Percentiles rank a stretch among this genome's conserved stretches.
Conservation (phyloP, 768 basidiomycete species). For the Holtermannia corniformis region DNA sequence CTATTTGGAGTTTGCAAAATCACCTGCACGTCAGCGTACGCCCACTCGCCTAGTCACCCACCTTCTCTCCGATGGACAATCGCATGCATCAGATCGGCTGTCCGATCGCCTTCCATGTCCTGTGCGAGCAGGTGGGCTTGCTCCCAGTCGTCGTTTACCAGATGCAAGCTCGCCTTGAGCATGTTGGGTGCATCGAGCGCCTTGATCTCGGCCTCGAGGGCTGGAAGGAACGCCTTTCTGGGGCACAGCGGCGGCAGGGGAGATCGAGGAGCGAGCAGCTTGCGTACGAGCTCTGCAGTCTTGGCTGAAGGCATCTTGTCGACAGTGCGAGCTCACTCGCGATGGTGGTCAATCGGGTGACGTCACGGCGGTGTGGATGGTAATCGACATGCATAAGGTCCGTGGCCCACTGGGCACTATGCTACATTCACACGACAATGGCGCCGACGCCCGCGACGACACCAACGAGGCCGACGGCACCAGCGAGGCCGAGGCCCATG, state of each 20-base stretch:
- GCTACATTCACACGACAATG: neutral
- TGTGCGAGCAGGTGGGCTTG: slow-evolving; percentile 32
- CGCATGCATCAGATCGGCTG: slow-evolving; percentile 36
- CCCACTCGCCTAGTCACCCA: slow-evolving; percentile 4
- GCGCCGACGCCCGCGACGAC: neutral
- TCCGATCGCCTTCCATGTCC: slow-evolving; percentile 35
- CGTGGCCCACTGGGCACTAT: too few species aligned
- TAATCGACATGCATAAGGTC: too few species aligned
- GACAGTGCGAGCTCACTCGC: too few species aligned
- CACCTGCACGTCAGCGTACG: slow-evolving; percentile 11
- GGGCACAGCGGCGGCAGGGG: neutral
- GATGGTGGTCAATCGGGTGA: too few species aligned
- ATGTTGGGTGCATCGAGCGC: neutral
- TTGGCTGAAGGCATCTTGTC: neutral
- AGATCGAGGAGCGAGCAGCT: neutral
- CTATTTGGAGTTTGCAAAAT: slow-evolving; percentile 41
- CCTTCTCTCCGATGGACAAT: slow-evolving; percentile 36
- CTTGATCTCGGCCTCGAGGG: neutral
- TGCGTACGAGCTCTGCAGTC: neutral
- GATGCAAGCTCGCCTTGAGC: slow-evolving; percentile 14
- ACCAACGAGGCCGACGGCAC: neutral
- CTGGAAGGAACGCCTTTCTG: too few species aligned
- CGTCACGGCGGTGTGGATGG: too few species aligned
- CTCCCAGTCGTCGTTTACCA: slow-evolving; percentile 38
- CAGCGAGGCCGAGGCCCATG: neutral